These are phyloP conservation scores for Russula vinacea DNA, from an alignment of 768 basidiomycete species.

Conservation along the genomic window DNA sequence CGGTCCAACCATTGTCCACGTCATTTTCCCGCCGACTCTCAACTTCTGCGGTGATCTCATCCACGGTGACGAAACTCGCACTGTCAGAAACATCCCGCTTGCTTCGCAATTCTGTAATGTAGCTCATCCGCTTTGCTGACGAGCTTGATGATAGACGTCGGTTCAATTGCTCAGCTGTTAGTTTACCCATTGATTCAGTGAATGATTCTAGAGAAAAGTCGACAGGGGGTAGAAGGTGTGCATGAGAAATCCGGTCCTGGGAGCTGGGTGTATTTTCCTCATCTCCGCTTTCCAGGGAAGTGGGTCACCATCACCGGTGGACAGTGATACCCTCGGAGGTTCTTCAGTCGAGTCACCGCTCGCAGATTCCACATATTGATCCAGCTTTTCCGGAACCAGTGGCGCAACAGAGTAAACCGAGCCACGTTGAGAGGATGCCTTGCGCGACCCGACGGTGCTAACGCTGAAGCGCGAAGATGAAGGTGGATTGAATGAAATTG, in stretches of 20 bases:
- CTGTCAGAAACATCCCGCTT: slow-evolving; percentile 85
- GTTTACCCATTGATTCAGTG: slow-evolving; percentile 69
- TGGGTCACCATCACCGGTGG: slow-evolving; percentile 66
- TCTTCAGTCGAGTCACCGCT: slow-evolving; percentile 41
- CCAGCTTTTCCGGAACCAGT: slow-evolving; percentile 34
- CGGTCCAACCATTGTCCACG: slow-evolving; percentile 65
- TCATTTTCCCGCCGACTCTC: slow-evolving; percentile 65
- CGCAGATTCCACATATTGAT: slow-evolving; percentile 7
- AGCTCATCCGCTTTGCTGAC: slow-evolving; percentile 65
- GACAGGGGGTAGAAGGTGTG: slow-evolving; percentile 72
- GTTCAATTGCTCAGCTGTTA: slow-evolving; percentile 39
- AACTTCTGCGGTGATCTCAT: slow-evolving; percentile 96
- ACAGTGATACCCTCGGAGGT: slow-evolving; percentile 70
- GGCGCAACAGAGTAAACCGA: slow-evolving; percentile 46
- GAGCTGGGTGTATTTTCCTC: slow-evolving; percentile 36
- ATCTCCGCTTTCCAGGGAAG: slow-evolving; percentile 58
- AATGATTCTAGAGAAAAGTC: slow-evolving; percentile 75
- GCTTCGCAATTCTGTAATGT: slow-evolving; percentile 75
- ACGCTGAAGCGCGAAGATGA: slow-evolving; percentile 59
- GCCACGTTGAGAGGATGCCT: slow-evolving; percentile 44
- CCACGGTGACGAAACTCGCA: slow-evolving; percentile 89
- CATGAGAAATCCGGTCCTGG: slow-evolving; percentile 38
- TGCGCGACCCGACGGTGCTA: slow-evolving; percentile 50
- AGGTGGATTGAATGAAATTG: slow-evolving; percentile 46
- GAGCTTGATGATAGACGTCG: slow-evolving; percentile 44